phyloP scores from a whole-genome alignment of 2,329 filamentous ascomycete species.

The Pseudogymnoascus sp. region DNA sequence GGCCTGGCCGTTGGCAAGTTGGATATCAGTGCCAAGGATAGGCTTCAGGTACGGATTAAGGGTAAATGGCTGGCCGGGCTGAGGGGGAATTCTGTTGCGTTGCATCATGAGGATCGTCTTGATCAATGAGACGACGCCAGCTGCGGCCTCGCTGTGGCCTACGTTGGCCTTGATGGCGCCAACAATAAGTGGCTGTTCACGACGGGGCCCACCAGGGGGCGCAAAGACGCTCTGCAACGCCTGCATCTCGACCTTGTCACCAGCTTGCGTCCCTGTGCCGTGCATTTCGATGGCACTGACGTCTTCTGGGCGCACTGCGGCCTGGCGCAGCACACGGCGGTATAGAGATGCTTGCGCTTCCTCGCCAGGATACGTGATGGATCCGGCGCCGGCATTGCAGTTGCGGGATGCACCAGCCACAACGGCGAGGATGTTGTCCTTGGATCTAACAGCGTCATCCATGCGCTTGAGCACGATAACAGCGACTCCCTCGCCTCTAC shows the following conservation, averaged over 20 bases:
- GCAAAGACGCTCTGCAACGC: slow-evolving; percentile 61
- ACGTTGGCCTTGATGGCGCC: slow-evolving; percentile 13
- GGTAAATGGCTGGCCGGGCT: background rate
- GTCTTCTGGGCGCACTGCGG: slow-evolving; percentile 64
- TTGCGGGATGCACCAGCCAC: slow-evolving; percentile 63
- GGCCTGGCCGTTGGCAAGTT: background rate
- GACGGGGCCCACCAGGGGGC: slow-evolving; percentile 26
- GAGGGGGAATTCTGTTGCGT: background rate
- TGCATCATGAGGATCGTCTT: slow-evolving; percentile 7
- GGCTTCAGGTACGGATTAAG: background rate
- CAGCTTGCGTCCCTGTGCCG: slow-evolving; percentile 76
- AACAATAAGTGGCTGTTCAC: slow-evolving; percentile 6
- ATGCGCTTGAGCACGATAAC: slow-evolving; percentile 45
- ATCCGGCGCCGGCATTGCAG: slow-evolving; percentile 57
- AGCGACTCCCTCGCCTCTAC: slow-evolving; percentile 44
- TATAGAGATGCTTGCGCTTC: slow-evolving; percentile 66
- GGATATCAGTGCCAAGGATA: background rate
- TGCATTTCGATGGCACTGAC: slow-evolving; percentile 83
- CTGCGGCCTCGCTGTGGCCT: slow-evolving; percentile 8
- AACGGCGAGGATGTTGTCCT: slow-evolving; percentile 44
- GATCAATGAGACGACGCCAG: background rate
- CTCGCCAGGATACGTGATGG: slow-evolving; percentile 71
- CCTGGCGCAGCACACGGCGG: slow-evolving; percentile 59
- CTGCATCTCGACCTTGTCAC: slow-evolving; percentile 72
- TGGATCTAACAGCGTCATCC: slow-evolving; percentile 56